phyloP scores from a whole-genome alignment of 225 moss, liverwort and hornwort species.

The Climacium dendroides region DNA sequence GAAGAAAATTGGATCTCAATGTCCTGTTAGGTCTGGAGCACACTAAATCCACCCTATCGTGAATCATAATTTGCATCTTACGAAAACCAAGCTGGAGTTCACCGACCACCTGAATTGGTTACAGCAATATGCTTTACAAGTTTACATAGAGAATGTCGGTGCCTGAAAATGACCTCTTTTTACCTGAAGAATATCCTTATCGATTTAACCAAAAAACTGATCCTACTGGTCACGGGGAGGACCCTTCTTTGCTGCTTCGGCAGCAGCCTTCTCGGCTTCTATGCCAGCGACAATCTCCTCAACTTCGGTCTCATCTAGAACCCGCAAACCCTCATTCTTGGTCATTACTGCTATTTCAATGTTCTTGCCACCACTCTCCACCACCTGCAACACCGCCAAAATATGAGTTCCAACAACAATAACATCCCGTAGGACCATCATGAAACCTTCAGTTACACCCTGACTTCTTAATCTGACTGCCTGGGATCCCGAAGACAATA shows the following conservation, averaged over 20 bases:
- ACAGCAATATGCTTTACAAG: slow-evolving; percentile 24
- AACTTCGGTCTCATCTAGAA: slow-evolving; percentile 84
- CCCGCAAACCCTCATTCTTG: slow-evolving; percentile 62
- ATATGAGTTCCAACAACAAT: background rate
- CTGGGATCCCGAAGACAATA: background rate
- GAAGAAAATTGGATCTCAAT: background rate
- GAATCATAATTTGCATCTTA: background rate
- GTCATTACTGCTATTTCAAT: slow-evolving; percentile 98
- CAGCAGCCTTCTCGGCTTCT: slow-evolving; percentile 96
- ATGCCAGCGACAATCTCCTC: slow-evolving; percentile 92
- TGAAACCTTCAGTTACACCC: background rate
- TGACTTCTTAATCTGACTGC: background rate
- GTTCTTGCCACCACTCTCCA: slow-evolving; percentile 97
- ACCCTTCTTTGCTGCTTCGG: slow-evolving; percentile 93
- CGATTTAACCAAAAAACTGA: background rate
- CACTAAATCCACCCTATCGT: background rate
- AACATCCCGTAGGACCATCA: background rate
- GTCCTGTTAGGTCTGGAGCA: background rate
- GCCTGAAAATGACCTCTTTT: background rate
- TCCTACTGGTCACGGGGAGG: slow-evolving; percentile 65
- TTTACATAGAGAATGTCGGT: slow-evolving; percentile 9
- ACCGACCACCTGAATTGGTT: slow-evolving; percentile 10
- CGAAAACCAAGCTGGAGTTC: background rate
- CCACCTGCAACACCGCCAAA: slow-evolving; percentile 53
- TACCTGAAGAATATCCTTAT: slow-evolving; percentile 14